A percentile compares a stretch with the other conserved stretches of the same genome.
These are phyloP conservation scores for Pinguiococcus pyrenoidosus DNA, from an alignment of 108 stramenopile genomes.

Conservation along the genomic window DNA sequence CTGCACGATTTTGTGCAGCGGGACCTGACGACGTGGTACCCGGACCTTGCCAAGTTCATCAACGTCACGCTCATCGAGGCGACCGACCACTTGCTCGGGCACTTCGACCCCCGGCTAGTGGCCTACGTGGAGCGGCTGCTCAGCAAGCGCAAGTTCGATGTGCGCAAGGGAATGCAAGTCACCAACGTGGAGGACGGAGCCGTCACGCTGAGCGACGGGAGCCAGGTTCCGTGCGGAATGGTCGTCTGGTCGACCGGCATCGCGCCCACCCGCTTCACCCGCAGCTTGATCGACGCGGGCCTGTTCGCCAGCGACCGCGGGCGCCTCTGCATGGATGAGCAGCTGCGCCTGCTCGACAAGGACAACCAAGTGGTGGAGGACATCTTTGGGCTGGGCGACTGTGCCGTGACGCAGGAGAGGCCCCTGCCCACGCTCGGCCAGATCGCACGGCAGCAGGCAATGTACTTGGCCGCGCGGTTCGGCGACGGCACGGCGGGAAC, in stretches of 20 bases:
- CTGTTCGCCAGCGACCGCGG: slow-evolving; percentile 35
- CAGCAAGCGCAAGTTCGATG: slow-evolving; percentile 32
- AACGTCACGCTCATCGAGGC: slow-evolving; percentile 75
- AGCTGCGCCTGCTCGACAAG: slow-evolving; percentile 61
- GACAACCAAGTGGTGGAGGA: slow-evolving; percentile 38
- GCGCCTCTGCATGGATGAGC: slow-evolving; percentile 65
- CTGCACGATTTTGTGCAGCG: slow-evolving; percentile 71
- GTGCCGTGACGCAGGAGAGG: slow-evolving; percentile 40
- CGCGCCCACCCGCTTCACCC: slow-evolving; percentile 32
- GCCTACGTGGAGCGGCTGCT: slow-evolving; percentile 56
- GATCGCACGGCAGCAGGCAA: slow-evolving; percentile 70
- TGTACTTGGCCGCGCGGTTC: slow-evolving; percentile 30
- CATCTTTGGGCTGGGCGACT: slow-evolving; percentile 86
- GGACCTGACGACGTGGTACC: slow-evolving; percentile 72
- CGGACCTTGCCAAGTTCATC: slow-evolving; percentile 59
- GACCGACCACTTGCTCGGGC: slow-evolving; percentile 65
- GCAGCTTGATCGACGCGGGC: slow-evolving; percentile 37
- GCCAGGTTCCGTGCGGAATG: slow-evolving; percentile 60
- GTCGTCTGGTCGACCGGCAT: slow-evolving; percentile 80
- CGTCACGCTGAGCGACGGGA: slow-evolving; percentile 60
- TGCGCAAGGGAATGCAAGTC: slow-evolving; percentile 49
- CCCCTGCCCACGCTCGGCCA: slow-evolving; percentile 74
- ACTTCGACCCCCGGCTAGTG: slow-evolving; percentile 63
- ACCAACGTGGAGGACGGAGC: slow-evolving; percentile 41
- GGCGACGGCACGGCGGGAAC: too few species aligned